These are phyloP conservation scores for Lipomyces kockii DNA, from an alignment of 805 yeast genomes.

Conservation along the genomic window DNA sequence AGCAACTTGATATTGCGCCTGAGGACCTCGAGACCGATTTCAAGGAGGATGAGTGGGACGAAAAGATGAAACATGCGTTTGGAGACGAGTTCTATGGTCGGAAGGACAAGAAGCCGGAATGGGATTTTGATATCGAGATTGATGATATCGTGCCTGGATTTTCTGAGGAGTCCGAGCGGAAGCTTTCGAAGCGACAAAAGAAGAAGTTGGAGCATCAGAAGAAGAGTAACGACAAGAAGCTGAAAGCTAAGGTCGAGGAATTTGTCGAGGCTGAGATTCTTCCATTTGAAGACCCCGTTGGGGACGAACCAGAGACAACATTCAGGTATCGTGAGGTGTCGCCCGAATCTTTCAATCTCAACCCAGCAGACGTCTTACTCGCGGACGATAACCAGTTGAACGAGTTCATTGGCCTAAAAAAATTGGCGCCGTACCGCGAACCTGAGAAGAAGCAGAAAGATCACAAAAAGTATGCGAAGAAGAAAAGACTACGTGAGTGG, in stretches of 20 bases:
- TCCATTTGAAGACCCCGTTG: slow-evolving; percentile 54
- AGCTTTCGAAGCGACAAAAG: slow-evolving; percentile 40
- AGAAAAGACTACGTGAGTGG: slow-evolving; percentile 86
- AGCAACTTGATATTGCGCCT: slow-evolving; percentile 60
- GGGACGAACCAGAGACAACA: slow-evolving; percentile 40
- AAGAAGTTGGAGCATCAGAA: slow-evolving; percentile 38
- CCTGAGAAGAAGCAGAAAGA: slow-evolving; percentile 74
- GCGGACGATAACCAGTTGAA: slow-evolving; percentile 90
- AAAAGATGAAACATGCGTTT: slow-evolving; percentile 79
- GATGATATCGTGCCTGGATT: slow-evolving; percentile 50
- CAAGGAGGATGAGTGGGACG: slow-evolving; percentile 87
- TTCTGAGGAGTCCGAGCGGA: slow-evolving; percentile 45
- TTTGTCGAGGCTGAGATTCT: slow-evolving; percentile 76
- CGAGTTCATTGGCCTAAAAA: slow-evolving; percentile 83
- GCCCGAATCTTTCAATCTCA: slow-evolving; percentile 88
- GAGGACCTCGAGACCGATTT: slow-evolving; percentile 84
- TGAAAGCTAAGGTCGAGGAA: slow-evolving; percentile 66
- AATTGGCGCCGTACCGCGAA: slow-evolving; percentile 90
- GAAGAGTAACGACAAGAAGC: slow-evolving; percentile 56
- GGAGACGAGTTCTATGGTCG: slow-evolving; percentile 80
- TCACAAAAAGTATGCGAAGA: slow-evolving; percentile 80
- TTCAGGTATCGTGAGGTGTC: slow-evolving; percentile 94
- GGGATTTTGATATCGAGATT: slow-evolving; percentile 65
- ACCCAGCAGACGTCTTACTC: slow-evolving; percentile 80
- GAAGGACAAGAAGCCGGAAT: slow-evolving; percentile 59